phyloP scores from a whole-genome alignment of 2,329 filamentous ascomycete genomes.

The Talaromyces marneffei region DNA sequence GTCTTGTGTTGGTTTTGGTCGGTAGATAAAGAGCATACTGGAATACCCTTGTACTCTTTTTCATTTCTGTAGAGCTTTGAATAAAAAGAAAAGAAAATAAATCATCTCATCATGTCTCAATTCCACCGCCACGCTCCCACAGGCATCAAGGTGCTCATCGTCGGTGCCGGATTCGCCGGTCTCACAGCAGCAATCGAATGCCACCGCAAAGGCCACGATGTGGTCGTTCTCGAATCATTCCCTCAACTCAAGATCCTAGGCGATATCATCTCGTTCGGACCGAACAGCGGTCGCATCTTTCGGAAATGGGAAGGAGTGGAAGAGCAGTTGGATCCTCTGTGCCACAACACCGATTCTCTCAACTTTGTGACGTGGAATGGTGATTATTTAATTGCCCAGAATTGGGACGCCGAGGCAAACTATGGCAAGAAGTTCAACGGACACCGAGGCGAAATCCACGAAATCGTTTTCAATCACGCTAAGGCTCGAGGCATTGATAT shows the following conservation, averaged over 20 bases:
- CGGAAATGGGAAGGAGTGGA: constrained; percentile 30
- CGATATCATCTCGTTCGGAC: constrained; percentile 41
- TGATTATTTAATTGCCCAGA: constrained; percentile 17
- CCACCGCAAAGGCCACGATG: constrained; percentile 20
- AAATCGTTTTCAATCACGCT: constrained; percentile 28
- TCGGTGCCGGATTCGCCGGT: constrained; percentile 40
- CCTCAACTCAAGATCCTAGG: constrained; percentile 42
- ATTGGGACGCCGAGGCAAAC: constrained; percentile 20
- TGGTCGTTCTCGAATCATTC: constrained; percentile 41
- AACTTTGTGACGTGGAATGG: constrained; percentile 26
- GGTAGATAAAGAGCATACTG: not conserved
- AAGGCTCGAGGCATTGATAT: constrained; percentile 26
- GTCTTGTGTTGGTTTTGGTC: not conserved
- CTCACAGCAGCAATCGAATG: constrained; percentile 31
- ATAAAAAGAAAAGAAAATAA: no score
- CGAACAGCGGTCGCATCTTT: constrained; percentile 21
- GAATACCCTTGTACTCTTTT: not conserved
- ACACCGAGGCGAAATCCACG: constrained; percentile 30
- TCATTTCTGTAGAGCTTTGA: no score
- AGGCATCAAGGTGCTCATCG: constrained; percentile 44
- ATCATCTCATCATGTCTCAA: constrained; percentile 1
- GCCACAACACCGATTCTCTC: constrained; percentile 25
- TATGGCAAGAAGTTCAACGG: constrained; percentile 28
- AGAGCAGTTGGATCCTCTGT: constrained; percentile 27
- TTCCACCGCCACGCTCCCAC: constrained; percentile 24